phyloP scores from a whole-genome alignment of 768 basidiomycete species.

The Neoboletus subvelutipes region DNA sequence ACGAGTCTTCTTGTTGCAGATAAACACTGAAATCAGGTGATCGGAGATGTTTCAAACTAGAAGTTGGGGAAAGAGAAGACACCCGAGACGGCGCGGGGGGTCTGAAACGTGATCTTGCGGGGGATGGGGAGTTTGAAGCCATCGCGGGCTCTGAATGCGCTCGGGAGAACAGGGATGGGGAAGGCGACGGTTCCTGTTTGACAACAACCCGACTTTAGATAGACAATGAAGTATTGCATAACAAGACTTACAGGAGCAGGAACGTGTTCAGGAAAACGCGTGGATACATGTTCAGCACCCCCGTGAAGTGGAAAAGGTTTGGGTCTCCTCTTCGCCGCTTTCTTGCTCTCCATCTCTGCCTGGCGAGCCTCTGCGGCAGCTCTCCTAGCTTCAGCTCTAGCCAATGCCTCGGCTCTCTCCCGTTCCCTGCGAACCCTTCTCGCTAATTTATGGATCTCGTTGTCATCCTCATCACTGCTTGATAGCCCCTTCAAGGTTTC shows the following conservation, averaged over 20 bases:
- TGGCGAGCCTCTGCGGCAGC: conserved; percentile 17
- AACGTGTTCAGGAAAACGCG: not conserved
- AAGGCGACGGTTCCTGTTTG: conserved; percentile 11
- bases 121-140: conserved; percentile 3
- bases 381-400: conserved; percentile 18
- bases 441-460: conserved; percentile 31
- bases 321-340: conserved; percentile 17
- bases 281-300: not conserved
- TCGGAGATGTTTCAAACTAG: not conserved
- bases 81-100: not conserved
- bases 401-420: conserved; percentile 22
- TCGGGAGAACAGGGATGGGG: conserved; percentile 2
- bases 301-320: conserved; percentile 29
- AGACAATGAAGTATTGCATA: not conserved
- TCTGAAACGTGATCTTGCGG: conserved; percentile 3
- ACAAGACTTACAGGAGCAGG: conserved; percentile 14
- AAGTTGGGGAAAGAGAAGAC: conserved; percentile 11
- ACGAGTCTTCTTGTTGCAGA: conserved; percentile 16
- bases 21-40: conserved; percentile 16
- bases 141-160: conserved; percentile 15
- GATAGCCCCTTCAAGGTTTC: conserved; percentile 38
- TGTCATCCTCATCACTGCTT: conserved; percentile 44
- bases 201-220: not conserved
- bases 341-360: conserved; percentile 11
- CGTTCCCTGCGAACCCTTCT: conserved; percentile 35